Evolutionary conservation across 345 rosid species (phyloP), one percentile per base, ranked within the genome.

Genomic region (Erysimum cheiranthoides): DNA sequence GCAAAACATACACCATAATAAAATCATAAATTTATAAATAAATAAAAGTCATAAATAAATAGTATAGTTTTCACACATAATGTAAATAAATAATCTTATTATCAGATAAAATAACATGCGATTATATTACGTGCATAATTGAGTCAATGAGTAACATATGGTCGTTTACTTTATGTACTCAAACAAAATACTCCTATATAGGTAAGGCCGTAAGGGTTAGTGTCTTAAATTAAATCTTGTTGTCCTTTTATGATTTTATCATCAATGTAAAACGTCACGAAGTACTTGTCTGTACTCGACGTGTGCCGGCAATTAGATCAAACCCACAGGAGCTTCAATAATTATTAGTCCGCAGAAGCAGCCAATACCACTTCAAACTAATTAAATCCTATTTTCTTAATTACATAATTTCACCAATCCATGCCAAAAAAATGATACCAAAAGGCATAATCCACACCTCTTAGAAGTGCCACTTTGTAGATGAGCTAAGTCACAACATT

Each of bases 261-360:
- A 42, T 53, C 31, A 32, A 52, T 51, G 47, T 47, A n/a, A 34
- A 46, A 71, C 69, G 69, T 64, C 56, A 45, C 65, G 14, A 58
- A 59, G 32, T 67, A 66, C 31, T 59, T 38, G 68, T 74, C 73
- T 38, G 51, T 12, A 66, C 8, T 49, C 27, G 73, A 68, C 28
- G 54, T 18, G 10, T 75, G 17, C 79, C 47, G 62, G 68, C 68
- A 67, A 21, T 13, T 40, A 27, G 28, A 76, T 70, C 75, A 76
- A 61, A 52, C 27, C 64, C 70, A 76, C 70, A 68, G 43, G 57
- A 76, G 59, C 68, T 40, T 31, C 62, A 31, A 40, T 42, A 25
- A 54, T 77, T 53, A 45, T 46, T 56, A 70, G 76, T 77, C 80
- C 71, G 76, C 80, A 70, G 34, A 77, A 64, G 21, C 63, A 46